These are phyloP conservation scores for Stemphylium vesicarium DNA, from an alignment of 2,329 filamentous ascomycete genomes.

Conservation along the genomic window DNA sequence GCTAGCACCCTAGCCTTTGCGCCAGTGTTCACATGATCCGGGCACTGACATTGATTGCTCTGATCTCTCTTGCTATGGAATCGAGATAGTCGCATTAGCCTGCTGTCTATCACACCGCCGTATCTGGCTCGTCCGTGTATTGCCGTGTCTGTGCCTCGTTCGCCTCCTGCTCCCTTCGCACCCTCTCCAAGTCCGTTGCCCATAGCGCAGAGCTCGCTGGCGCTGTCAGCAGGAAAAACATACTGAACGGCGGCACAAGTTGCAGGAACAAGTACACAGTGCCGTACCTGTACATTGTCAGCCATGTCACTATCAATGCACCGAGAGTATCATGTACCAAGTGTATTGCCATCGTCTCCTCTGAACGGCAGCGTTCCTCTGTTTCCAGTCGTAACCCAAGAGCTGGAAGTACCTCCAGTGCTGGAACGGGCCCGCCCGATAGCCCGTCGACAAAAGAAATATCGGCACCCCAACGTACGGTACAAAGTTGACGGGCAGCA, in stretches of 20 bases:
- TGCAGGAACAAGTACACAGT: constrained; percentile 83
- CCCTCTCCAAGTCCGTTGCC: constrained; percentile 75
- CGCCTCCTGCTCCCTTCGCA: constrained; percentile 35
- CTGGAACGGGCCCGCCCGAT: constrained; percentile 83
- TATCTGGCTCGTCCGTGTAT: constrained; percentile 42
- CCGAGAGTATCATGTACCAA: constrained; percentile 60
- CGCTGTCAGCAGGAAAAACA: constrained; percentile 90
- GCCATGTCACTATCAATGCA: not conserved
- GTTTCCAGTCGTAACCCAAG: constrained; percentile 73
- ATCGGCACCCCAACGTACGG: constrained; percentile 82
- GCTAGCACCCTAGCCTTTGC: constrained; percentile 1
- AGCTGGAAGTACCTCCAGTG: constrained; percentile 92
- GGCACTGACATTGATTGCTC: not conserved
- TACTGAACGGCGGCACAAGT: constrained; percentile 87
- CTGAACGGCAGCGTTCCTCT: constrained; percentile 73
- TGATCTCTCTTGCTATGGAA: not conserved
- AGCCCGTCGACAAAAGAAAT: constrained; percentile 87
- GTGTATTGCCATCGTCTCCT: constrained; percentile 80
- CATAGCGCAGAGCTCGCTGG: constrained; percentile 85
- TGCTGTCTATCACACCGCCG: constrained; percentile 20
- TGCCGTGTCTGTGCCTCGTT: constrained; percentile 21
- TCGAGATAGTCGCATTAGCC: not conserved
- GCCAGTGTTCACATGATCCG: constrained; percentile 1
- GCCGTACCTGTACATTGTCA: constrained; percentile 68
- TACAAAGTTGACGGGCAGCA: constrained; percentile 79